These are phyloP conservation scores for Lentinula edodes DNA, from an alignment of 768 basidiomycete genomes.

Conservation along the genomic window DNA sequence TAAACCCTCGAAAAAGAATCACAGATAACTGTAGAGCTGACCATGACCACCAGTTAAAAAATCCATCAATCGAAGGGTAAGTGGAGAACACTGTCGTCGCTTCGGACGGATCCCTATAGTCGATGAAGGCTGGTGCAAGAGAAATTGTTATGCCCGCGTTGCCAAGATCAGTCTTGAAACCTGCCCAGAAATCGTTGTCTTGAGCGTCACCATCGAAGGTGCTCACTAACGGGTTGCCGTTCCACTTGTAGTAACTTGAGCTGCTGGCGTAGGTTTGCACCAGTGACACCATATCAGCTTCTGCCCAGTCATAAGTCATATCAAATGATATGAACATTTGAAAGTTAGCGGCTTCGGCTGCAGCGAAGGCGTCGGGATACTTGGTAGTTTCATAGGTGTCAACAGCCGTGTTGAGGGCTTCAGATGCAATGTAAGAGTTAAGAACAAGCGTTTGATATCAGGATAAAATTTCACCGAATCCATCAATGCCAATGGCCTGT, in stretches of 20 bases:
- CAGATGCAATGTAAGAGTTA: background rate
- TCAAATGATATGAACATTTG: slow-evolving; percentile 34
- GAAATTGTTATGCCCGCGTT: slow-evolving; percentile 21
- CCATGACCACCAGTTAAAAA: slow-evolving; percentile 31
- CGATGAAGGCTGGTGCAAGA: slow-evolving; percentile 25
- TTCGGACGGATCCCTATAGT: slow-evolving; percentile 16
- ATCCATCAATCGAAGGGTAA: slow-evolving; percentile 24
- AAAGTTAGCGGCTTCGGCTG: slow-evolving; percentile 24
- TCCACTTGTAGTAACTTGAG: slow-evolving; percentile 22
- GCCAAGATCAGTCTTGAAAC: slow-evolving; percentile 11
- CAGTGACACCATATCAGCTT: slow-evolving; percentile 16
- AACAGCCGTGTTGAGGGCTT: slow-evolving; percentile 20
- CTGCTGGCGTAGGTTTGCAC: slow-evolving; percentile 24
- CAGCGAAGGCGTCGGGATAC: slow-evolving; percentile 28
- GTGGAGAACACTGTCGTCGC: slow-evolving; percentile 15
- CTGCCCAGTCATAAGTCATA: slow-evolving; percentile 20
- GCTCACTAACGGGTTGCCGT: slow-evolving; percentile 23
- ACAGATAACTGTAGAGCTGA: background rate
- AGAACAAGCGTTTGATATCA: background rate
- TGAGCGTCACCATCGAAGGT: slow-evolving; percentile 31
- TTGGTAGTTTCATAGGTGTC: slow-evolving; percentile 19
- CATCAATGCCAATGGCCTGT: slow-evolving; percentile 18
- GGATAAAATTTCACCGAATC: slow-evolving; percentile 14
- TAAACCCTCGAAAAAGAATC: background rate
- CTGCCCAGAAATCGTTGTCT: slow-evolving; percentile 20